Conservation (phyloP, 176 grass and related monocot species). For the Avena atlantica region DNA sequence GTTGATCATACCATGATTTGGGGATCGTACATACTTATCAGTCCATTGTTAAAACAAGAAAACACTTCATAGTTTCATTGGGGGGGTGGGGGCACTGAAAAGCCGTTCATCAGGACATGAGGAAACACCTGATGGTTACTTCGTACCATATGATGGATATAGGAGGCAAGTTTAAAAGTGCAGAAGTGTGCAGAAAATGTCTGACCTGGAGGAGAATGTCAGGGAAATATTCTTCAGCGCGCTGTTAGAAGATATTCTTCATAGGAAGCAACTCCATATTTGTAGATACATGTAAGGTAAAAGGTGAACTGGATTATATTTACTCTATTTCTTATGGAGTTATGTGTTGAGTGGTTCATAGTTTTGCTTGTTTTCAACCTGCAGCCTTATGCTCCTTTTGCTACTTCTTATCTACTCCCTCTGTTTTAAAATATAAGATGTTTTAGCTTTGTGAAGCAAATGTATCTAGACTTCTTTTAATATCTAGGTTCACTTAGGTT, state of each 20-base stretch:
- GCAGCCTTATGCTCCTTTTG: not conserved
- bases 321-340: slow-evolving; percentile 14
- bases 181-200: not conserved
- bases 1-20: not conserved
- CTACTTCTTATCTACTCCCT: not conserved
- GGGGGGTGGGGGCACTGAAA: not conserved
- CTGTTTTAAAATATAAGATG: no score
- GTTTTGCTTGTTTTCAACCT: slow-evolving; percentile 8
- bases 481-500: no score
- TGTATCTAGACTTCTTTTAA: no score
- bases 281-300: slow-evolving; percentile 25
- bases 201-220: not conserved
- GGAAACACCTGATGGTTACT: not conserved
- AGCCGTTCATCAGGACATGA: not conserved
- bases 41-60: not conserved
- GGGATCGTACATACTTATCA: not conserved
- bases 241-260: not conserved
- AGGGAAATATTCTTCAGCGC: not conserved
- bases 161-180: slow-evolving; percentile 22
- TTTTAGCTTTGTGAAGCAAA: no score
- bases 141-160: not conserved
- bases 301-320: not conserved
- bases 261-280: not conserved
- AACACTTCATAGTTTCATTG: not conserved
- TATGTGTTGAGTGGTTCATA: not conserved